These are phyloP conservation scores for Kurtzmaniella quercitrusa DNA, from an alignment of 1,139 yeast species.

Conservation along the genomic window DNA sequence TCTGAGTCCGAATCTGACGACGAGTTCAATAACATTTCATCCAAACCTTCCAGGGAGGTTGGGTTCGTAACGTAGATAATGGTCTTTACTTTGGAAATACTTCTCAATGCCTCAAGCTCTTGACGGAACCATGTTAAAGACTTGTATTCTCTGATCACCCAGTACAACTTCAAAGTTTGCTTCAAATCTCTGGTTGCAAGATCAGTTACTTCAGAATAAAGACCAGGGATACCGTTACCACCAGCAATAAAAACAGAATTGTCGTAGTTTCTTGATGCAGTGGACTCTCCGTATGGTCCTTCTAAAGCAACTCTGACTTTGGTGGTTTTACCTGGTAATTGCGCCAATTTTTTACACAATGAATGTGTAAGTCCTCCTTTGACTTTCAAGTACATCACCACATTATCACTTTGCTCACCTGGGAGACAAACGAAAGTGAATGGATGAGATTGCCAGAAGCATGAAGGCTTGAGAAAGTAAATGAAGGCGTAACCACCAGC, in stretches of 20 bases:
- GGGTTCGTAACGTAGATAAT: constrained; percentile 18
- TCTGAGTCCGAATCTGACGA: background rate
- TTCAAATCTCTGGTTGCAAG: constrained; percentile 13
- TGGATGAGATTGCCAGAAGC: constrained; percentile 74
- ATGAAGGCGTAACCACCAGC: constrained; percentile 51
- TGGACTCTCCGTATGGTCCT: constrained; percentile 44
- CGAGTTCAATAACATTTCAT: background rate
- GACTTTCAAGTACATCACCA: constrained; percentile 32
- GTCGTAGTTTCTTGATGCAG: constrained; percentile 31
- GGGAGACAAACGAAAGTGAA: constrained; percentile 38
- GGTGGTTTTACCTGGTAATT: constrained; percentile 20
- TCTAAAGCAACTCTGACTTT: constrained; percentile 36
- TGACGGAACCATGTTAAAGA: constrained; percentile 32
- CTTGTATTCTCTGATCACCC: constrained; percentile 40
- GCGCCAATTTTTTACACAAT: constrained; percentile 23
- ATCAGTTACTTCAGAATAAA: constrained; percentile 33
- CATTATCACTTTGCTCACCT: constrained; percentile 22
- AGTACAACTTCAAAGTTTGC: constrained; percentile 28
- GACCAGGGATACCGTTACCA: constrained; percentile 49
- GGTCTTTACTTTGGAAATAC: constrained; percentile 12
- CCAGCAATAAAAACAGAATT: constrained; percentile 39
- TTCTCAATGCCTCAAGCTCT: constrained; percentile 23
- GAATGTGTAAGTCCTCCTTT: constrained; percentile 37
- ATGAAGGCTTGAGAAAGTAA: constrained; percentile 47
- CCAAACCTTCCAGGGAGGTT: background rate